Evolutionary conservation across 805 yeast genomes (phyloP).

Genomic region (Clavispora phyllophila): DNA sequence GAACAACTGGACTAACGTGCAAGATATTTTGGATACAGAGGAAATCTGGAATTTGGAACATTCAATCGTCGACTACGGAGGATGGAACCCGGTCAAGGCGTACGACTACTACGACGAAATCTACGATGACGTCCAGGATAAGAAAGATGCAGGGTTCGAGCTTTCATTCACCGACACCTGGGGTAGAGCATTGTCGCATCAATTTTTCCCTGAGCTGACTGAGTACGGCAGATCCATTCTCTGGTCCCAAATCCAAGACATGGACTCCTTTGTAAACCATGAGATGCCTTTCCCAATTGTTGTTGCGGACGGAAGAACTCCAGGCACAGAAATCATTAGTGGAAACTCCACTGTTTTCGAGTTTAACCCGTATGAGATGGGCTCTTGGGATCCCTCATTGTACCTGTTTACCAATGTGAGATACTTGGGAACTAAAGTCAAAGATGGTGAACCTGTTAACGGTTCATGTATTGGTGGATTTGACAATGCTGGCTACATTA

Average conservation of each 20-base stretch:
- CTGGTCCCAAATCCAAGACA: conserved; percentile 28
- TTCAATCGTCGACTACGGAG: conserved; percentile 16
- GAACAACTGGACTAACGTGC: conserved; percentile 54
- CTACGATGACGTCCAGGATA: conserved; percentile 24
- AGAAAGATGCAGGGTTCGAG: conserved; percentile 34
- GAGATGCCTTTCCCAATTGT: conserved; percentile 39
- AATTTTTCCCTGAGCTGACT: conserved; percentile 27
- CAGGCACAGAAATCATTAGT: conserved; percentile 24
- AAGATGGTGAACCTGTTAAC: conserved; percentile 50
- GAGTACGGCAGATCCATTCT: conserved; percentile 25
- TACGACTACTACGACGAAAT: conserved; percentile 22
- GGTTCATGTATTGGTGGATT: conserved; percentile 58
- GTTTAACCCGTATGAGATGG: conserved; percentile 45
- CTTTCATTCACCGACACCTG: conserved; percentile 37
- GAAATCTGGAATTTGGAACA: conserved; percentile 34
- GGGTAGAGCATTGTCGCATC: conserved; percentile 39
- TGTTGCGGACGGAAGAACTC: conserved; percentile 35
- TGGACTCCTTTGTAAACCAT: conserved; percentile 21
- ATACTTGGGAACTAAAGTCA: conserved; percentile 64
- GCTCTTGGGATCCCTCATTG: conserved; percentile 82
- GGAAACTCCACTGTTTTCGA: conserved; percentile 37
- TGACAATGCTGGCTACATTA: conserved; percentile 54
- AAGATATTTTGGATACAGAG: conserved; percentile 24
- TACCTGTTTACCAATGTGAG: conserved; percentile 59
- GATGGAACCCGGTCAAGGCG: conserved; percentile 20